Evolutionary conservation across 495 filamentous ascomycete genomes (phyloP), one percentile per base, ranked within the genome.

Genomic region (Apodospora peruviana): DNA sequence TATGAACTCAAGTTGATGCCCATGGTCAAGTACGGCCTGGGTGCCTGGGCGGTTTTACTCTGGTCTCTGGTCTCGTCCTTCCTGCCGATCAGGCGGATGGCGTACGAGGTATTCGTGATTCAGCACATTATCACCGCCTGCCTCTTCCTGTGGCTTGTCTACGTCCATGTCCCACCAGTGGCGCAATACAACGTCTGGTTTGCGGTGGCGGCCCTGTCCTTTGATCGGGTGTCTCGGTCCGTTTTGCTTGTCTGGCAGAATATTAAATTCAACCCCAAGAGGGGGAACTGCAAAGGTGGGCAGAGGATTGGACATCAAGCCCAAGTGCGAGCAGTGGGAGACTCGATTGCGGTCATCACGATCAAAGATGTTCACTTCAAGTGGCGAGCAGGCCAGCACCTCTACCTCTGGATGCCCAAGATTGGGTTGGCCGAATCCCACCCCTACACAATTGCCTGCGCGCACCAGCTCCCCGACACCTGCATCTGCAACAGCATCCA

Each of bases 81-180:
- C 14, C 78, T 80, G 2, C 88, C 88, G 0, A 69, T 94, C 24
- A 77, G 89, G 12, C 69, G 79, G 1, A 69, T 81, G 62, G 73
- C 75, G 25, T 93, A 94, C 54, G 90, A 94, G 62, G 58, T 94
- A 25, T 95, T 93, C 53, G 84, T 95, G 14, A 47, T 88, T 3
- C 89, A 93, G 57, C 90, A 95, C 57, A 65, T 95, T 18, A 58
- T 84, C 24, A 78, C 81, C 20, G 84, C 84, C 50, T 66, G 78
- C 32, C 71, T 83, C 3, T 84, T 95, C 34, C 67, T 88, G n/a
- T 80, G 74, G 50, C 72, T 84, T 36, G 65, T 91, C 24, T 81
- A 79, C 51, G 53, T 76, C 20, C 89, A 95, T 60, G 72, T 83
- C 0, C 86, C 86, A 2, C 47, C 17, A 21, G 71, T 56, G 66